phyloP scores from a whole-genome alignment of 257 asterid genomes.

The Verbascum thapsus region DNA sequence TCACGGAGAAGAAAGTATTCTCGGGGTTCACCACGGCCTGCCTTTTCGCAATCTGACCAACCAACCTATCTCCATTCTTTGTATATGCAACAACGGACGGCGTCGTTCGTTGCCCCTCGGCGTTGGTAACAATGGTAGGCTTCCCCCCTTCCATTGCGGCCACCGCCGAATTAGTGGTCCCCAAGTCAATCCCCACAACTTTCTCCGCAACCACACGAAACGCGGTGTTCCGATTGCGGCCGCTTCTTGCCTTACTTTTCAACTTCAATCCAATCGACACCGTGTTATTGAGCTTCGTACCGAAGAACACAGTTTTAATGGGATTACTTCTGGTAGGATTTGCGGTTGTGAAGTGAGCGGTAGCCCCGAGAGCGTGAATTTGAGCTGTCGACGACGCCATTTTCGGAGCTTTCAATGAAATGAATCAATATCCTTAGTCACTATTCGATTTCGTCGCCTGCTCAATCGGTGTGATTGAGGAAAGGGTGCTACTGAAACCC shows the following conservation, averaged over 20 bases:
- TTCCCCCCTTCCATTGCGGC: slow-evolving; percentile 98
- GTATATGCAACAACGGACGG: slow-evolving; percentile 94
- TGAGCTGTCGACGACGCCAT: slow-evolving; percentile 70
- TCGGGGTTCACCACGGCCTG: slow-evolving; percentile 93
- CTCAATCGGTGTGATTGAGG: neutral
- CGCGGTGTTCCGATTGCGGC: slow-evolving; percentile 30
- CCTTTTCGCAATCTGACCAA: slow-evolving; percentile 90
- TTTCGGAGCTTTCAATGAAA: neutral
- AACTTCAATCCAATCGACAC: slow-evolving; percentile 46
- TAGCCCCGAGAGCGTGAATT: slow-evolving; percentile 63
- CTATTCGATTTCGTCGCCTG: neutral
- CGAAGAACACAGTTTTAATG: slow-evolving; percentile 48
- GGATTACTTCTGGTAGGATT: slow-evolving; percentile 30
- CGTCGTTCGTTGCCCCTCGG: slow-evolving; percentile 88
- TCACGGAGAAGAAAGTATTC: slow-evolving; percentile 83
- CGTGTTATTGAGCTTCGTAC: slow-evolving; percentile 42
- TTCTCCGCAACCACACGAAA: slow-evolving; percentile 83
- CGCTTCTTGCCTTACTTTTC: slow-evolving; percentile 39
- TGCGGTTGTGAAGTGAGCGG: slow-evolving; percentile 43
- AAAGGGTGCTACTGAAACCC: slow-evolving; percentile 23
- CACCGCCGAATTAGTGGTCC: slow-evolving; percentile 89
- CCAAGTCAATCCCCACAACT: slow-evolving; percentile 87
- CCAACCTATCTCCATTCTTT: slow-evolving; percentile 76
- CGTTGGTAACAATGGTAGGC: slow-evolving; percentile 85
- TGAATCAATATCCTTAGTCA: neutral